Conservation (phyloP, 768 basidiomycete species). For the Mrakia blollopis region DNA sequence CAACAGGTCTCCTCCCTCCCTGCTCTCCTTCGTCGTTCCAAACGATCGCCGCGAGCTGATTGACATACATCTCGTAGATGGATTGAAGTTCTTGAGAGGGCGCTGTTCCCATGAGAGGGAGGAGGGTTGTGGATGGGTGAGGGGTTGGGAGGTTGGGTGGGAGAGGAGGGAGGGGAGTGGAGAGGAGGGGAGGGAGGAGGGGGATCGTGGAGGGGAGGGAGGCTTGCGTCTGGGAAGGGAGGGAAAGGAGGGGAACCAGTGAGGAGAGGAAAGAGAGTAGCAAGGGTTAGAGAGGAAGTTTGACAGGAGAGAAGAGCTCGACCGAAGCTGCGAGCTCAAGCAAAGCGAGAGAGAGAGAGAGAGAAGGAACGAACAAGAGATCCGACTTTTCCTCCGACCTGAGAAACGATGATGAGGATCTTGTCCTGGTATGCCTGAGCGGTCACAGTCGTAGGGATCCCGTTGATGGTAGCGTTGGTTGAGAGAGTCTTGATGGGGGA, state of each 20-base stretch:
- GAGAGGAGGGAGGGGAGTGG: neutral
- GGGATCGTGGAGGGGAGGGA: constrained; percentile 9
- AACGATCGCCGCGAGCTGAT: constrained; percentile 17
- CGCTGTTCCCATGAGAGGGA: neutral
- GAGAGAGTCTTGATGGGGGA: constrained; percentile 1
- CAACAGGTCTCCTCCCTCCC: constrained; percentile 16
- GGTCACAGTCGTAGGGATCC: neutral
- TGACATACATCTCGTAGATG: constrained; percentile 22
- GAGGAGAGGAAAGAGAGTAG: neutral
- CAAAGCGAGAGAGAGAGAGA: neutral
- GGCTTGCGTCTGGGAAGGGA: constrained; percentile 11
- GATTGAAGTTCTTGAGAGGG: neutral
- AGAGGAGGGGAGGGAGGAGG: neutral
- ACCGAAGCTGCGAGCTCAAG: too few species aligned
- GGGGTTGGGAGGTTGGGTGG: constrained; percentile 6
- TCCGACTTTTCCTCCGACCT: constrained; percentile 16
- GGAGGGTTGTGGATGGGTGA: constrained; percentile 8
- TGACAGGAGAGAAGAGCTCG: neutral
- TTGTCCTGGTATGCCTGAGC: constrained; percentile 16
- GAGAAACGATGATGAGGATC: constrained; percentile 17
- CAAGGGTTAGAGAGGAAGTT: neutral
- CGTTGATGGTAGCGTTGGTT: neutral
- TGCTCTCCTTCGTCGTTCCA: constrained; percentile 19
- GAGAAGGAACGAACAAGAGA: constrained; percentile 5
- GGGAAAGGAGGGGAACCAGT: neutral